These are phyloP conservation scores for Eleusine indica DNA, from an alignment of 176 grass and related monocot species.

Conservation along the genomic window DNA sequence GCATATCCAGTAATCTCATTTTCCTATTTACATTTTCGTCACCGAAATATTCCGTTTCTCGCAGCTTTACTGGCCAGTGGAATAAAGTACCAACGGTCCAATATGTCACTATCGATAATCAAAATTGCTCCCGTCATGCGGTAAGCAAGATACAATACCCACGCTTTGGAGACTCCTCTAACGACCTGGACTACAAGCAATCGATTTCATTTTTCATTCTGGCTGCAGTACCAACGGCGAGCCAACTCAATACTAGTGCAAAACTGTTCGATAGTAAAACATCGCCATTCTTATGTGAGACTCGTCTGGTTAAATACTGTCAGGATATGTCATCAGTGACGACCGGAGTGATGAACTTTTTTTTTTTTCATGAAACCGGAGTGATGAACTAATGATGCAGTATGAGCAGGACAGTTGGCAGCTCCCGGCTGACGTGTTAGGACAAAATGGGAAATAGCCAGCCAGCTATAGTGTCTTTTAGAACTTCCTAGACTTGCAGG, in stretches of 20 bases:
- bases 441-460: background rate
- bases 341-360: background rate
- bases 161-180: constrained; percentile 19
- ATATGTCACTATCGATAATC: background rate
- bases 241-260: too few species aligned
- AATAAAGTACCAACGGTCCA: background rate
- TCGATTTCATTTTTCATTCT: background rate
- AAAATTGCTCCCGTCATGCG: background rate
- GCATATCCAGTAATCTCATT: too few species aligned
- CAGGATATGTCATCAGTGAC: background rate
- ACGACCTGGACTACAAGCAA: background rate
- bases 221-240: background rate
- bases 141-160: constrained; percentile 2
- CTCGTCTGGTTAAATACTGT: background rate
- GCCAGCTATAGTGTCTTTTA: background rate
- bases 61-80: background rate
- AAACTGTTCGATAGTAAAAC: background rate
- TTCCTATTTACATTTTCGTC: too few species aligned
- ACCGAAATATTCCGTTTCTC: too few species aligned
- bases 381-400: background rate
- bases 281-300: background rate
- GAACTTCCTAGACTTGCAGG: background rate
- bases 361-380: too few species aligned
- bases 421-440: background rate
- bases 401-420: background rate